These are phyloP conservation scores for Vicia faba DNA, from an alignment of 306 rosid species.

Conservation along the genomic window DNA sequence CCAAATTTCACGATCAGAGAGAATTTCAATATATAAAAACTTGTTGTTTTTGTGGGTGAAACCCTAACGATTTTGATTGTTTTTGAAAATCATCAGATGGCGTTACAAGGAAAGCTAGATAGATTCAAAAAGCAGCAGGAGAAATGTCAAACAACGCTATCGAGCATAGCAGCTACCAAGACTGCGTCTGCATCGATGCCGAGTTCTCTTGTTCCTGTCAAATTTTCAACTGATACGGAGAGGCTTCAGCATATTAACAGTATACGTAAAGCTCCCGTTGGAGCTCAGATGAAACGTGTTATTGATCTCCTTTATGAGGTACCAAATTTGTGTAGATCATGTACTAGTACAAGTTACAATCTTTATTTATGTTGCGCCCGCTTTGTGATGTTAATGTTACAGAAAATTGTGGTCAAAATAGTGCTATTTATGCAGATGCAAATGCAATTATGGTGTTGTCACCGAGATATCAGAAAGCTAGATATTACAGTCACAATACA, in stretches of 20 bases:
- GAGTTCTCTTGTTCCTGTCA: constrained; percentile 61
- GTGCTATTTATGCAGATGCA: not conserved
- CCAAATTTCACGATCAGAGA: not conserved
- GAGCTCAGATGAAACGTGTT: constrained; percentile 97
- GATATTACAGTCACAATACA: no score
- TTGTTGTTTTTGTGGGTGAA: not conserved
- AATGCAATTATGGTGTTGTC: no score
- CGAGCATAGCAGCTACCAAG: constrained; percentile 58
- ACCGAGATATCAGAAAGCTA: no score
- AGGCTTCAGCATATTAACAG: constrained; percentile 87
- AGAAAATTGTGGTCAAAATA: not conserved
- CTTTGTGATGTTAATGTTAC: not conserved
- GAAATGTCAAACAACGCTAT: constrained; percentile 58
- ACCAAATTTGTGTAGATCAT: not conserved
- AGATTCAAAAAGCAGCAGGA: constrained; percentile 73
- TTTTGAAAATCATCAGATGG: constrained; percentile 46
- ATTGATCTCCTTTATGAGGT: constrained; percentile 87
- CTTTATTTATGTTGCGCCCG: not conserved
- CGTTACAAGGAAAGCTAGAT: constrained; percentile 59
- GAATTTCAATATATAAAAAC: not conserved
- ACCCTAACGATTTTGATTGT: constrained; percentile 27
- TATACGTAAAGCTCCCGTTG: constrained; percentile 81
- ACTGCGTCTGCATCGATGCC: constrained; percentile 37
- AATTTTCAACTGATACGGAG: constrained; percentile 90
- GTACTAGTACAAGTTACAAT: not conserved